Evolutionary conservation across 495 filamentous ascomycete genomes (phyloP).

Genomic region (Penicillium goetzii): DNA sequence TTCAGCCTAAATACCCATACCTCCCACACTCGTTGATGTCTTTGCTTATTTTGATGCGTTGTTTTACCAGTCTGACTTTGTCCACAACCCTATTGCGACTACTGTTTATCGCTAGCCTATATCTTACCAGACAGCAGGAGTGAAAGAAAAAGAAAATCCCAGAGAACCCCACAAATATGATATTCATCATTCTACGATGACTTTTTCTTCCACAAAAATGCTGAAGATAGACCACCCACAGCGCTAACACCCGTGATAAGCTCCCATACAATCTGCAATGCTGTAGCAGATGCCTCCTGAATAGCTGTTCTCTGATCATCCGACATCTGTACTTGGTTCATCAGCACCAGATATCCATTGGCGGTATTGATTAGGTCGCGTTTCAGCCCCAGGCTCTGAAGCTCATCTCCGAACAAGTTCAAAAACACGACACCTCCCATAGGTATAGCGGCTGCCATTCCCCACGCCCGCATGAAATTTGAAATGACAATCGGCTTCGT

Average conservation of each 20-base stretch:
- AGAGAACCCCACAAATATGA: background rate
- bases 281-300: constrained; percentile 22
- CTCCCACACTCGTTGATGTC: background rate
- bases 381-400: constrained; percentile 19
- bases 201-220: constrained; percentile 26
- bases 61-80: background rate
- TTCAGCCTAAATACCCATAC: constrained; percentile 15
- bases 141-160: background rate
- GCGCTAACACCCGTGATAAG: constrained; percentile 29
- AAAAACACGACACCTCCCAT: constrained; percentile 63
- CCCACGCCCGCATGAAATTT: constrained; percentile 61
- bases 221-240: constrained; percentile 32
- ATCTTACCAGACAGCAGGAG: background rate
- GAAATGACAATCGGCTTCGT: constrained; percentile 52
- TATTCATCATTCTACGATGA: background rate
- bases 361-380: constrained; percentile 25
- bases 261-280: constrained; percentile 32
- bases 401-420: constrained; percentile 40
- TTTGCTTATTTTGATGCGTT: background rate
- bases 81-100: background rate
- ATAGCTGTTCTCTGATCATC: constrained; percentile 22
- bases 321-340: constrained; percentile 29
- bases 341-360: constrained; percentile 30
- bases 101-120: background rate
- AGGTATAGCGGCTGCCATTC: constrained; percentile 66